Evolutionary conservation across 2,329 filamentous ascomycete genomes (phyloP).

Genomic region (Cladosporium sp.): DNA sequence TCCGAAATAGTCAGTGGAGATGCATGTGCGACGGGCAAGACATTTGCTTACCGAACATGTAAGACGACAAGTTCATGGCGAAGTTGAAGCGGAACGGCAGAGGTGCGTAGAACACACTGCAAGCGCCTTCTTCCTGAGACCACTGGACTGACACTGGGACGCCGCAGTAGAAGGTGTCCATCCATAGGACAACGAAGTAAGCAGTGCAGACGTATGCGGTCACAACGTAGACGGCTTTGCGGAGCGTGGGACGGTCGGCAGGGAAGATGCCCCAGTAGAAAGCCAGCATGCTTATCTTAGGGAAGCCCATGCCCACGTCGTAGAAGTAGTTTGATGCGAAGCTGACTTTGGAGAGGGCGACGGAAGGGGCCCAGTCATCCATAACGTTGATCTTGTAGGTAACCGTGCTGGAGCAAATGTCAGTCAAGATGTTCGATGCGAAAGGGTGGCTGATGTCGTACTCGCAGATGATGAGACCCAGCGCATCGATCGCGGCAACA

Average conservation of each 20-base stretch:
- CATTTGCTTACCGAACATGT: slow-evolving; percentile 32
- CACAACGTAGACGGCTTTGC: slow-evolving; percentile 34
- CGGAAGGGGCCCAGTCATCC: slow-evolving; percentile 35
- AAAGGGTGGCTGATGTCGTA: neutral
- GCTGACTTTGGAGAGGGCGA: slow-evolving; percentile 38
- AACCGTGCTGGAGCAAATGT: slow-evolving; percentile 26
- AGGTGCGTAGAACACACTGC: slow-evolving; percentile 39
- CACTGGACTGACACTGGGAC: slow-evolving; percentile 39
- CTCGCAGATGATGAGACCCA: slow-evolving; percentile 40
- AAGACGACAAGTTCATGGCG: slow-evolving; percentile 38
- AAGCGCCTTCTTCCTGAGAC: slow-evolving; percentile 40
- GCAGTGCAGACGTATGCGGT: slow-evolving; percentile 34
- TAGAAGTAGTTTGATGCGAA: slow-evolving; percentile 43
- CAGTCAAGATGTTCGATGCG: neutral
- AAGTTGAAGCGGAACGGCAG: slow-evolving; percentile 41
- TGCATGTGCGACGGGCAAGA: neutral
- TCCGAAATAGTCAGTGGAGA: accelerated
- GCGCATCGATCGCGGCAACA: slow-evolving; percentile 34
- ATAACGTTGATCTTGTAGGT: slow-evolving; percentile 37
- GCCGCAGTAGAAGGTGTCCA: slow-evolving; percentile 41
- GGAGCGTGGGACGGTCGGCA: slow-evolving; percentile 30
- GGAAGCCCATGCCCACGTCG: slow-evolving; percentile 41
- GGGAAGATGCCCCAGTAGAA: slow-evolving; percentile 42
- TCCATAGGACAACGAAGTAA: slow-evolving; percentile 38
- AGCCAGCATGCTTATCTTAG: slow-evolving; percentile 40